Percentiles rank a stretch among this genome's conserved stretches.
These are phyloP conservation scores for Chlorella sp. DNA, from an alignment of 139 green algal genomes.

Conservation along the genomic window DNA sequence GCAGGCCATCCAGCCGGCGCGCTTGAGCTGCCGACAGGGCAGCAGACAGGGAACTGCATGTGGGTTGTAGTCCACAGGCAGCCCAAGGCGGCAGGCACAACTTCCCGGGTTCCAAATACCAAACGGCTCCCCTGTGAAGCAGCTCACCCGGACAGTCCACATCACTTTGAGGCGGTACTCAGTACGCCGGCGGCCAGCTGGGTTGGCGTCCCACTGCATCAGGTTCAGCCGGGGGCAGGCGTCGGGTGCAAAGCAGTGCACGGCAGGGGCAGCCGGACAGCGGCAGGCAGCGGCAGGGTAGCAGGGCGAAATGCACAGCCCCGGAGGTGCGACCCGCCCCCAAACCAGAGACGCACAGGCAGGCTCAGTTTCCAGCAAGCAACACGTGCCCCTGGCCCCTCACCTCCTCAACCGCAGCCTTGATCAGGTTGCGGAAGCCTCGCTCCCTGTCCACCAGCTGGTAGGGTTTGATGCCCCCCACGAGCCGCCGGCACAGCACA, in stretches of 20 bases:
- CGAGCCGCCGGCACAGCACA: background rate
- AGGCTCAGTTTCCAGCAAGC: no score
- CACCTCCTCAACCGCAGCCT: background rate
- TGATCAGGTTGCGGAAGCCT: background rate
- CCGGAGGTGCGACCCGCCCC: no score
- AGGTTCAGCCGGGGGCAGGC: background rate
- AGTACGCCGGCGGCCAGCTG: background rate
- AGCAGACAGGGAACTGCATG: no score
- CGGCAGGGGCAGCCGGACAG: no score
- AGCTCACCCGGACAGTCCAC: background rate
- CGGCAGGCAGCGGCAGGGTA: no score
- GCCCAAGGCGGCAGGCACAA: no score
- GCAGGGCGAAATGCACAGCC: no score
- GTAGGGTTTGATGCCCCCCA: background rate
- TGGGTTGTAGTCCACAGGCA: no score
- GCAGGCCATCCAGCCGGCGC: background rate
- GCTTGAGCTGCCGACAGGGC: background rate
- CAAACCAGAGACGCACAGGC: no score
- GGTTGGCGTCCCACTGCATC: conserved; percentile 1
- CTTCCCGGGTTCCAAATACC: no score
- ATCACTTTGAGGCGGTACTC: background rate
- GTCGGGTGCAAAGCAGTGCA: background rate
- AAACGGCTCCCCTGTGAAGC: no score
- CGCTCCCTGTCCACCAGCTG: background rate
- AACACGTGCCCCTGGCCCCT: no score